These are phyloP conservation scores for Gremmenia infestans DNA, from an alignment of 2,329 filamentous ascomycete species.

Conservation along the genomic window DNA sequence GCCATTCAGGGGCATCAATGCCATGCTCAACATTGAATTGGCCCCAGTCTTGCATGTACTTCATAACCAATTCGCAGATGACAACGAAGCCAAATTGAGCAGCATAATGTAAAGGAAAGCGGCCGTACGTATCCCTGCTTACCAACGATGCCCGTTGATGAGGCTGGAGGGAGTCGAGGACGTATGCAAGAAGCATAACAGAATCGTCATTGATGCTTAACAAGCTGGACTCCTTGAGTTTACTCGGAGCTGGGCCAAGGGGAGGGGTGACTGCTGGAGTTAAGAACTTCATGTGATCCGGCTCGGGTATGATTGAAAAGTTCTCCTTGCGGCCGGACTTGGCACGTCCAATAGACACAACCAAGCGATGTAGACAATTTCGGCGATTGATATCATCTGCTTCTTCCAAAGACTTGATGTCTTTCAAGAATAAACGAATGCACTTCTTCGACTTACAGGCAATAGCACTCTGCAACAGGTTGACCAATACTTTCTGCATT, in stretches of 20 bases:
- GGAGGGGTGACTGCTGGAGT: conserved; percentile 70
- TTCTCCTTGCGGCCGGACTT: conserved; percentile 38
- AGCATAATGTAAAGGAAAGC: conserved; percentile 85
- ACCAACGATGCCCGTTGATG: conserved; percentile 64
- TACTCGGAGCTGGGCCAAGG: conserved; percentile 54
- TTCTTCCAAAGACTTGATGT: conserved; percentile 71
- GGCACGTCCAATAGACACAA: conserved; percentile 84
- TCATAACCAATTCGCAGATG: conserved; percentile 83
- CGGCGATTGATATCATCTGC: conserved; percentile 89
- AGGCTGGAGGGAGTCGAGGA: conserved; percentile 63
- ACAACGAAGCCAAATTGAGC: conserved; percentile 91
- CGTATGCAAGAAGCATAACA: conserved; percentile 58
- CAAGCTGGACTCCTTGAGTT: conserved; percentile 63
- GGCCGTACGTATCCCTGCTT: conserved; percentile 71
- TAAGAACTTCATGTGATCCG: conserved; percentile 57
- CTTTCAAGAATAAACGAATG: conserved; percentile 65
- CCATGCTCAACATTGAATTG: conserved; percentile 80
- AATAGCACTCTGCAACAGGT: conserved; percentile 73
- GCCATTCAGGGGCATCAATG: conserved; percentile 84
- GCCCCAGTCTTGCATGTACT: conserved; percentile 82
- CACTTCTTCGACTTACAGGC: conserved; percentile 63
- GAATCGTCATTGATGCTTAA: conserved; percentile 67
- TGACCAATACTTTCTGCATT: conserved; percentile 67
- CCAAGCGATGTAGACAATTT: conserved; percentile 87
- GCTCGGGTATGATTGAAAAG: conserved; percentile 38